Base-by-base conservation (phyloP, 2,329 filamentous ascomycete species). In the Cryphonectria radicalis region DNA sequence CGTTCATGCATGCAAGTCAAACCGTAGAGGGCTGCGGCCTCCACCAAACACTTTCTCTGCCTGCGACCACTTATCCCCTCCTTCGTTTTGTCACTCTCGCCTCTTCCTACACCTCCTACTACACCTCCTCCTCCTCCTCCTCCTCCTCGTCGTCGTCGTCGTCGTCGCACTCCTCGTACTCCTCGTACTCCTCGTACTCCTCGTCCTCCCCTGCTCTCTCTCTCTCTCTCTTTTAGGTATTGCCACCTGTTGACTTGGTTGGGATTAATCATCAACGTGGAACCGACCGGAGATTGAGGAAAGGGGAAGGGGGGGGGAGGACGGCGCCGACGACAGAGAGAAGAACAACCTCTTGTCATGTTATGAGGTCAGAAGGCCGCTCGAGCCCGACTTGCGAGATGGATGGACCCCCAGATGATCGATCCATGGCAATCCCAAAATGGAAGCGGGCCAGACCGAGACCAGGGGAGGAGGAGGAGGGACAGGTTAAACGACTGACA, bases 1-100 rank as follows among this genome's bases (percentile, higher is more conserved):
- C 19, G 64, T 55, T 66, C 64, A 66, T 66, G 46, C 64, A 53
- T 66, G 46, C 64, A 53, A 57, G 64, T 40, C 59, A 11, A 62
- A 8, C 4, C 25, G 17, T n/a, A 32, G 17, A 53, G 32, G 22
- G 63, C 28, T 43, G 55, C 25, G 28, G 25, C 28, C 55, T 50
- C 46, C n/a, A 42, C 7, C 40, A 32, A 14, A 50, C 43, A 50
- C 46, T 40, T 32, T 32, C 37, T 10, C 46, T 19, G 46, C 17
- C 7, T 50, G 22, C 46, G 46, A 50, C 46, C 19, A 50, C 46
- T 10, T 22, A 11, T 11, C 1, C 3, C 2, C 43, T n/a, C 46
- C 22, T n/a, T 50, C 46, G 0, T 50, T n/a, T n/a, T 32, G 65
- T 43, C 32, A 35, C 14, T 63, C 19, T 63, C 19, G 13, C 19